These are phyloP conservation scores for Astrothelium macrocarpum DNA, from an alignment of 495 filamentous ascomycete genomes.

Conservation along the genomic window DNA sequence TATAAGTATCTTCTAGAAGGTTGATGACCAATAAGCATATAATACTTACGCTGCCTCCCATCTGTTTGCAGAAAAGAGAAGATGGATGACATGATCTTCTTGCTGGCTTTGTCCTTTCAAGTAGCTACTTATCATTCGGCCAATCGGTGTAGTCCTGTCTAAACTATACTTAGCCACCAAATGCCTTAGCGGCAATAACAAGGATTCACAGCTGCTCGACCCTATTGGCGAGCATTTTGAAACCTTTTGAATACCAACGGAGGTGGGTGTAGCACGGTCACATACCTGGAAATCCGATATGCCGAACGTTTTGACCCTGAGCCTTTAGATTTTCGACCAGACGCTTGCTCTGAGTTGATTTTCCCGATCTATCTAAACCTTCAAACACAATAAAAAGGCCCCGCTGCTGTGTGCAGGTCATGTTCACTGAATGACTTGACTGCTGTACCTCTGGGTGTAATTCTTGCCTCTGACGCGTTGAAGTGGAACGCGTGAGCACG, in stretches of 20 bases:
- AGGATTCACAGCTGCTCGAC: too few species aligned
- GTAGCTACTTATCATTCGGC: slow-evolving; percentile 81
- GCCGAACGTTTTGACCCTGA: slow-evolving; percentile 54
- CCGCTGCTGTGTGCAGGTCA: slow-evolving; percentile 12
- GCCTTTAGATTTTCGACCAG: slow-evolving; percentile 55
- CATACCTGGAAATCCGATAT: slow-evolving; percentile 81
- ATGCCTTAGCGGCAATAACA: background rate
- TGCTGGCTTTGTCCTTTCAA: slow-evolving; percentile 63
- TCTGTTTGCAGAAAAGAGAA: slow-evolving; percentile 90
- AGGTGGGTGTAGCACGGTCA: background rate
- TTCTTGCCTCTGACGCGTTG: background rate
- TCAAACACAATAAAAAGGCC: slow-evolving; percentile 72
- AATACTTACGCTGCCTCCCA: slow-evolving; percentile 68
- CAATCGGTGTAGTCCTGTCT: slow-evolving; percentile 86
- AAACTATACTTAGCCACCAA: background rate
- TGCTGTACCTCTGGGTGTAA: too few species aligned
- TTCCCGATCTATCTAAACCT: slow-evolving; percentile 87
- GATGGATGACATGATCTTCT: slow-evolving; percentile 87
- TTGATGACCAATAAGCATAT: background rate
- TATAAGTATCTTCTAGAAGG: slow-evolving; percentile 5
- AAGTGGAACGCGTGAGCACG: slow-evolving; percentile 3
- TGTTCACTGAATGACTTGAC: background rate
- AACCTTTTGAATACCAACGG: too few species aligned
- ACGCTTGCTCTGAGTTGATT: slow-evolving; percentile 82
- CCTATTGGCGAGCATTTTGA: too few species aligned